Percentiles rank a stretch among this genome's conserved stretches.
Conservation (phyloP, 2,329 filamentous ascomycete species). For the Aspergillus sp. region DNA sequence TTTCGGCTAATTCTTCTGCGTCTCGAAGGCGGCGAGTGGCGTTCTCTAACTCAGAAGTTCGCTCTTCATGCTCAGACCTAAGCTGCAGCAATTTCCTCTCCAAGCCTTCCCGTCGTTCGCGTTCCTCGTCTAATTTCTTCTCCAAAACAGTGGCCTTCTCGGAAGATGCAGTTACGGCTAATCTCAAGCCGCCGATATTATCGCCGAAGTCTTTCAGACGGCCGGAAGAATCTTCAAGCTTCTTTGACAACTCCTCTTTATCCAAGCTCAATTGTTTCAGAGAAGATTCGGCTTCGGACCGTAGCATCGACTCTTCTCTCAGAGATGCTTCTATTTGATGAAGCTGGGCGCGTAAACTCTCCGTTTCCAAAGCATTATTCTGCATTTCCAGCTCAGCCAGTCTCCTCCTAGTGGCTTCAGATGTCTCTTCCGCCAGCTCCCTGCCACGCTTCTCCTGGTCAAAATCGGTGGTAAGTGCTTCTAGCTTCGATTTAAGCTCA, state of each 20-base stretch:
- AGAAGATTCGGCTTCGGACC: constrained; percentile 72
- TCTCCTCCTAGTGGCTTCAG: constrained; percentile 76
- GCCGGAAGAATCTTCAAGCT: constrained; percentile 66
- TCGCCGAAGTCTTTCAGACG: constrained; percentile 68
- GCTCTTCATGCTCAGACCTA: constrained; percentile 78
- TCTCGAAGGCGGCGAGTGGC: constrained; percentile 74
- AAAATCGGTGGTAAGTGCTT: constrained; percentile 67
- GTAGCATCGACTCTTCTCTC: constrained; percentile 76
- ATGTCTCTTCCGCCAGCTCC: constrained; percentile 84
- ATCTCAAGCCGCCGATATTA: constrained; percentile 72
- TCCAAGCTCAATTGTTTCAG: constrained; percentile 79
- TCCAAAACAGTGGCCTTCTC: constrained; percentile 77
- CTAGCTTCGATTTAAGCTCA: constrained; percentile 75
- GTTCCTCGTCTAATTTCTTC: constrained; percentile 75
- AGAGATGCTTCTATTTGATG: constrained; percentile 75
- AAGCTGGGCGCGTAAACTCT: constrained; percentile 80
- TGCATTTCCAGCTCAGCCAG: constrained; percentile 83
- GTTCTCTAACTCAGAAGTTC: constrained; percentile 73
- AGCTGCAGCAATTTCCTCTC: constrained; percentile 76
- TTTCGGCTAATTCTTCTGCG: constrained; percentile 83
- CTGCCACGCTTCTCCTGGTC: constrained; percentile 78
- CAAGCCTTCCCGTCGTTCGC: constrained; percentile 68
- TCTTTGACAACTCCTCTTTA: constrained; percentile 72
- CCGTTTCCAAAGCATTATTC: constrained; percentile 78
- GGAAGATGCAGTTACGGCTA: constrained; percentile 74